These are phyloP conservation scores for Paecilomyces fulvus DNA, from an alignment of 2,329 filamentous ascomycete species.

Conservation along the genomic window DNA sequence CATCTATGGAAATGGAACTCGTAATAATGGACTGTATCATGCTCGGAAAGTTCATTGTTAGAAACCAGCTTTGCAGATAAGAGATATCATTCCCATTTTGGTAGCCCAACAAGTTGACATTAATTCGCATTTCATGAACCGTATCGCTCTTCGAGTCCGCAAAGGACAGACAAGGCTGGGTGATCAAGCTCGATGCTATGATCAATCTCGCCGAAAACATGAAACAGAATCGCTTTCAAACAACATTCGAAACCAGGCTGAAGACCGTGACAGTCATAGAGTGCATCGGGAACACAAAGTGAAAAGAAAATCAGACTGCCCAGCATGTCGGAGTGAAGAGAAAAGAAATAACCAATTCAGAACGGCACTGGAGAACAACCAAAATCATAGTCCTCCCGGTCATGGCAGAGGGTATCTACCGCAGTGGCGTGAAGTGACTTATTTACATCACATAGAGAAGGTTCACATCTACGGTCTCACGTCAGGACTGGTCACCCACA, in stretches of 20 bases:
- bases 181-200: not conserved
- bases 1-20: too few relatives aligned
- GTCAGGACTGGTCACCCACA: not conserved
- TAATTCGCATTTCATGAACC: not conserved
- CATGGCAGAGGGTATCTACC: not conserved
- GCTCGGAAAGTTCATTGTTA: too few relatives aligned
- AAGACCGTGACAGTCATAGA: not conserved
- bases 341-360: not conserved
- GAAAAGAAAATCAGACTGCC: not conserved
- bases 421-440: not conserved
- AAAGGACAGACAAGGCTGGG: not conserved
- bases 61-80: not conserved
- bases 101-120: not conserved
- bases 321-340: not conserved
- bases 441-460: conserved; percentile 59
- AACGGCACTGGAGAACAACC: not conserved
- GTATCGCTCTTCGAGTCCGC: not conserved
- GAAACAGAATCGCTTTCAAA: not conserved
- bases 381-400: not conserved
- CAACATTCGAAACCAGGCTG: not conserved
- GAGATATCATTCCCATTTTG: not conserved
- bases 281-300: not conserved
- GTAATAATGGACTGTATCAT: too few relatives aligned
- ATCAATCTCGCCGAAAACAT: not conserved
- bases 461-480: conserved; percentile 47